Base-by-base conservation (phyloP, 768 basidiomycete genomes). In the Suillus paluster region DNA sequence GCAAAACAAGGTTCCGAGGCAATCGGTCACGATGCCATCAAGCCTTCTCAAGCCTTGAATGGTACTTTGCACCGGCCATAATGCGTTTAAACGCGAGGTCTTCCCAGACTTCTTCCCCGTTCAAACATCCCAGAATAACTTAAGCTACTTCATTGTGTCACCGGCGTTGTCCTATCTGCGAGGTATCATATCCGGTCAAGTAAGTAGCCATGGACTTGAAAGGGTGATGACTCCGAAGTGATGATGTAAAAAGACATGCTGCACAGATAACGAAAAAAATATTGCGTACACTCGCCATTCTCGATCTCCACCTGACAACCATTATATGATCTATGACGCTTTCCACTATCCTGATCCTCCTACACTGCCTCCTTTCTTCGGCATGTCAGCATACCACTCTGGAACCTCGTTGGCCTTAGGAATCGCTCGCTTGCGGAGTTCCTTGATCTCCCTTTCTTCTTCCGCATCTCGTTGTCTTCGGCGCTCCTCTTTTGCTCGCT, bases 351-450 rank as follows among this genome's bases (percentile, higher is more conserved):
- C 48, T 63, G 54, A 61, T 42, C 64, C 64, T 63, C 61, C 59
- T 63, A 66, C 66, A 48, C 52, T 48, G 58, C 75, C 72, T 68
- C 72, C 74, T 75, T 78, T 84, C 82, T 82, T 90, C 67, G 89
- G 89, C 71, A 83, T 85, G 46, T 83, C 82, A 66, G 83, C 86
- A 68, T 92, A 92, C 91, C 91, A 92, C 65, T 86, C 87, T 12
- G 91, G 91, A 27, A 92, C 81, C 67, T 84, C 84, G 70, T 91
- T 81, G 50, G 91, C 91, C 73, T 80, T 85, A 25, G 88, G 87
- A 50, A 92, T 76, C 19, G 88, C 82, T 65, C 78, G 81, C 78
- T 80, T 84, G 71, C 91, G 77, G 68, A 89, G 63, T 76, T 87
- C 89, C 70, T 72, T 80, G 62, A 90, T 71, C 75, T 85, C 86